Base-by-base conservation (phyloP, 2,329 filamentous ascomycete genomes). In the Arthrobotrys megalospora region DNA sequence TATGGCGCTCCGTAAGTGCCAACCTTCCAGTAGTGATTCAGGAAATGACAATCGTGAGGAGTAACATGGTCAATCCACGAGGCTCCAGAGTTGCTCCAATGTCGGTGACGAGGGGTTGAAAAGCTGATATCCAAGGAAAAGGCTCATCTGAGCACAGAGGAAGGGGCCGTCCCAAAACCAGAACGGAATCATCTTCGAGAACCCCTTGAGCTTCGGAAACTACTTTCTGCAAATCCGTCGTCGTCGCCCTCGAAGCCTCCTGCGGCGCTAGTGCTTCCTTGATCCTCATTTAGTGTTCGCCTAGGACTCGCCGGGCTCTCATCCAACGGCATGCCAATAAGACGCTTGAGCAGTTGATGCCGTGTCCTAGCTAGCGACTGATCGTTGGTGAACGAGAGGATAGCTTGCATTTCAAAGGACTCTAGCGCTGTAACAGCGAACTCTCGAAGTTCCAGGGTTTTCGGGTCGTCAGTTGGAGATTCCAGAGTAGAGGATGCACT, bases 381-480 rank as follows among this genome's bases (percentile, higher is more conserved):
- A 16, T 78, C 67, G 41, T 78, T 72, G 14, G 67, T 78, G 38
- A 78, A 67, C 10, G 75, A 71, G 10, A 67, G 34, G 36, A 78
- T 72, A 19, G 75, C 67, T 34, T 78, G 75, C 67, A 78, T 71
- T 47, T 78, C 75, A 34, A 78, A 78, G 6, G 75, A 78, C 24
- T 78, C 75, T 3, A 78, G 43, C 19, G 67, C 75, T 14, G 62
- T 68, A 16, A 78, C 67, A 36, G 75, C 75, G 41, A 78, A 78
- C 32, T 78, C 75, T 53, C 75, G 75, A 50, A 78, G 63, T 28
- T 78, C 75, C 0, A 72, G 24, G 11, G 62, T 72, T 36, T 64
- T 78, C n/a, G 75, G 75, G 52, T 78, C 75, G 24, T 78, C 75
- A 8, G 75, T 67, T 24, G 60, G 62, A 24, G 75, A 68, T 6